phyloP scores from a whole-genome alignment of 2,329 filamentous ascomycete species.

The Penicillium sp. region DNA sequence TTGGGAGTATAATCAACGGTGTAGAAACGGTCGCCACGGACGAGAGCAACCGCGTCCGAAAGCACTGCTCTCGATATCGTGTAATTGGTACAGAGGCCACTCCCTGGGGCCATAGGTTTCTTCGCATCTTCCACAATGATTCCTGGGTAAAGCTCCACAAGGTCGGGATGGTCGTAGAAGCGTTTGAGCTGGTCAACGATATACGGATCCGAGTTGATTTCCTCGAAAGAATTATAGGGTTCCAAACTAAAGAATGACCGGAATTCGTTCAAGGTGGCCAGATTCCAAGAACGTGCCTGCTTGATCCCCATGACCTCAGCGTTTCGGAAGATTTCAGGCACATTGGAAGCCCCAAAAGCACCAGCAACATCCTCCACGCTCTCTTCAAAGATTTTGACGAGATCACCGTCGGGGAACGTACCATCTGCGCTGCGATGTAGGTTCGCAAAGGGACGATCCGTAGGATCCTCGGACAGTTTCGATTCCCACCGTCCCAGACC shows the following conservation, averaged over 20 bases:
- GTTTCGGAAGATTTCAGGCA: conserved; percentile 57
- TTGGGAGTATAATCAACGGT: conserved; percentile 47
- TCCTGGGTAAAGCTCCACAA: conserved; percentile 59
- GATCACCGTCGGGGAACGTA: conserved; percentile 57
- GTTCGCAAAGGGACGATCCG: conserved; percentile 50
- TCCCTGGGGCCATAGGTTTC: conserved; percentile 48
- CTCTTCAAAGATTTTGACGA: conserved; percentile 55
- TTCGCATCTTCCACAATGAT: conserved; percentile 58
- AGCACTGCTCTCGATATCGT: conserved; percentile 46
- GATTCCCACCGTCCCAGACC: conserved; percentile 44
- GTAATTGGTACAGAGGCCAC: conserved; percentile 51
- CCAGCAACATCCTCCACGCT: conserved; percentile 62
- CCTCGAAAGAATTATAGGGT: conserved; percentile 50
- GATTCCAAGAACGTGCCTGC: conserved; percentile 61
- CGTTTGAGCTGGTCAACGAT: conserved; percentile 46
- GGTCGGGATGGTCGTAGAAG: conserved; percentile 53
- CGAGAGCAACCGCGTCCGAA: conserved; percentile 48
- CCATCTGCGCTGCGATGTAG: conserved; percentile 52
- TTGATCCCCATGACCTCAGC: conserved; percentile 64
- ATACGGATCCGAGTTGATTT: conserved; percentile 52
- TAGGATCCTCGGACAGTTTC: conserved; percentile 45
- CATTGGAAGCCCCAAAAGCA: conserved; percentile 58
- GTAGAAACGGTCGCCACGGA: conserved; percentile 49
- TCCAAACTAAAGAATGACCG: conserved; percentile 53
- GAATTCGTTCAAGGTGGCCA: conserved; percentile 60